Evolutionary conservation across 805 yeast species (phyloP).

Genomic region (Ogataea sp.): DNA sequence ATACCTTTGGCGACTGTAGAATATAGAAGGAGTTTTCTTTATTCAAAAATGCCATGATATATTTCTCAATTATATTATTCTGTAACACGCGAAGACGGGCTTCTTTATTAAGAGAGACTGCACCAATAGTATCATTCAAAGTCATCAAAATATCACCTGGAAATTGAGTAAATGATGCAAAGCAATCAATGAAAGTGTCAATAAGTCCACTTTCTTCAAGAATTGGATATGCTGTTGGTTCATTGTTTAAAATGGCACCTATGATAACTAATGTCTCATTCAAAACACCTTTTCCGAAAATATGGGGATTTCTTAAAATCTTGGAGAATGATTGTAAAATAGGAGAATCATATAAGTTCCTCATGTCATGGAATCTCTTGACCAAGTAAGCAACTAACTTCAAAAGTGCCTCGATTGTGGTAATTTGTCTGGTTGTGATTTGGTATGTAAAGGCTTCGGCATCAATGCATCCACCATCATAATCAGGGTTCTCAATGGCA

Average conservation of each 20-base stretch:
- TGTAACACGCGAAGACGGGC: constrained; percentile 55
- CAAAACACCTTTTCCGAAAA: constrained; percentile 62
- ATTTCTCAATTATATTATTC: constrained; percentile 29
- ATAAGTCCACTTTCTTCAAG: constrained; percentile 72
- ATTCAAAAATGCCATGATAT: constrained; percentile 42
- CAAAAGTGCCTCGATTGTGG: constrained; percentile 48
- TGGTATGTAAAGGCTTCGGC: constrained; percentile 38
- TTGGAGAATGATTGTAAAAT: constrained; percentile 53
- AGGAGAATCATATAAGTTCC: constrained; percentile 82
- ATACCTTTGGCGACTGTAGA: constrained; percentile 32
- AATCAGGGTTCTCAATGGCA: constrained; percentile 51
- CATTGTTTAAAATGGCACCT: constrained; percentile 71
- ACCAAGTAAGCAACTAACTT: constrained; percentile 58
- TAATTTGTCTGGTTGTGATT: constrained; percentile 53
- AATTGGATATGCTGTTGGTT: constrained; percentile 81
- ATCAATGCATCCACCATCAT: constrained; percentile 49
- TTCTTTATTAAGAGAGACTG: constrained; percentile 67
- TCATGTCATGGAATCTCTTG: constrained; percentile 63
- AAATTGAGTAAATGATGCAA: constrained; percentile 47
- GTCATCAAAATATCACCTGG: constrained; percentile 49
- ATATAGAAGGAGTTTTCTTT: constrained; percentile 25
- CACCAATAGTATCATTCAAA: constrained; percentile 72
- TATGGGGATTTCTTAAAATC: constrained; percentile 44
- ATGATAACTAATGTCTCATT: constrained; percentile 56
- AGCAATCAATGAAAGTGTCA: constrained; percentile 52